Conservation (phyloP, 345 rosid genomes). For the Excoecaria cochinchinensis region DNA sequence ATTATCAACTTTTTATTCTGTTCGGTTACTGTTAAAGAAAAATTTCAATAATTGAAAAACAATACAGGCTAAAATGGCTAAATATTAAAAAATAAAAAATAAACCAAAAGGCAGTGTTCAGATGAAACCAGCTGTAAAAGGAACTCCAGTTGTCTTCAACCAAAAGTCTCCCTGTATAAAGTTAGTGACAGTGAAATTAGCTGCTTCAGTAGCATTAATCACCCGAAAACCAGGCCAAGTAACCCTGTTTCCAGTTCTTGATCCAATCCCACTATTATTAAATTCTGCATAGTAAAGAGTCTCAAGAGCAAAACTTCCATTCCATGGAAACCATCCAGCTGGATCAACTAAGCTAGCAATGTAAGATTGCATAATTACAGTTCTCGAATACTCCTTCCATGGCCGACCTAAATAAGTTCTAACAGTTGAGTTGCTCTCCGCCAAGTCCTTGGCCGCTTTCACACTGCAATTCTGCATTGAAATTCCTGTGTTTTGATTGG, state of each 20-base stretch:
- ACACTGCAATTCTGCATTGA: slow-evolving; percentile 38
- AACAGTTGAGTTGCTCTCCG: slow-evolving; percentile 16
- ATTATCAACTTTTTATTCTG: no score
- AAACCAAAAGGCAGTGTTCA: not conserved
- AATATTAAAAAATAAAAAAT: no score
- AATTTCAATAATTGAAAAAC: no score
- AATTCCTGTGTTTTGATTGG: slow-evolving; percentile 48
- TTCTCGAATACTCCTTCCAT: slow-evolving; percentile 41
- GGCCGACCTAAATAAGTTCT: slow-evolving; percentile 34
- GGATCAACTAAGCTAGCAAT: slow-evolving; percentile 29
- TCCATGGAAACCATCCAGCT: slow-evolving; percentile 35
- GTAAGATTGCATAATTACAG: slow-evolving; percentile 33
- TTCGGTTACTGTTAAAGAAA: no score
- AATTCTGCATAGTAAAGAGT: slow-evolving; percentile 38
- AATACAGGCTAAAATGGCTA: no score
- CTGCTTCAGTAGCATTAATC: slow-evolving; percentile 28
- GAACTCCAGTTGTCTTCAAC: slow-evolving; percentile 34
- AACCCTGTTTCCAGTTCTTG: slow-evolving; percentile 25
- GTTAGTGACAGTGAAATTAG: slow-evolving; percentile 19
- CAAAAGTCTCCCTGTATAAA: slow-evolving; percentile 28
- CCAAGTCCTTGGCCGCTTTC: slow-evolving; percentile 30
- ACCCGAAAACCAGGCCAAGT: slow-evolving; percentile 56
- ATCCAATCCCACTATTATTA: slow-evolving; percentile 32
- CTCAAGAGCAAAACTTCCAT: slow-evolving; percentile 20
- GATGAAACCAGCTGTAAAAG: slow-evolving; percentile 20